Percentiles rank a stretch among this genome's conserved stretches.
These are phyloP conservation scores for Yamadazyma insecticola DNA, from an alignment of 805 yeast species.

Conservation along the genomic window DNA sequence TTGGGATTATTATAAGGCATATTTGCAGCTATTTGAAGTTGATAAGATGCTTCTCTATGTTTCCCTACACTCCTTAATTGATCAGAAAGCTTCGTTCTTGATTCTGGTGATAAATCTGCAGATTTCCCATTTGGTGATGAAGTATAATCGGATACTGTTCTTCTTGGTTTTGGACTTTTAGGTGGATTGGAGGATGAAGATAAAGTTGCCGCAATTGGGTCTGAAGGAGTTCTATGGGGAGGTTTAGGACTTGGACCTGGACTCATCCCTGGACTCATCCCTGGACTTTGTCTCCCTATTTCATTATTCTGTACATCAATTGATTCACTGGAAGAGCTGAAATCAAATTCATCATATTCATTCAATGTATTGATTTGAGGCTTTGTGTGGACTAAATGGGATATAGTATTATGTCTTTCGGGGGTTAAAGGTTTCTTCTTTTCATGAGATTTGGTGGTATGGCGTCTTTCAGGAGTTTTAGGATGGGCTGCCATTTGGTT, in stretches of 20 bases:
- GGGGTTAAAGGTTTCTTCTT: too few relatives aligned
- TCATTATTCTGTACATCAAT: too few relatives aligned
- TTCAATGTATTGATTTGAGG: background rate
- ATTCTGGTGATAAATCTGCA: conserved; percentile 22
- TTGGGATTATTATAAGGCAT: conserved; percentile 49
- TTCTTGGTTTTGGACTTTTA: too few relatives aligned
- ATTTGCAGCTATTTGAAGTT: conserved; percentile 59
- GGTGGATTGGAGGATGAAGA: too few relatives aligned
- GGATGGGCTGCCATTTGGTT: background rate
- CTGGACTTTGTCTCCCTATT: too few relatives aligned
- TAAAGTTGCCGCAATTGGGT: conserved; percentile 6
- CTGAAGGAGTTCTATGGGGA: conserved; percentile 11
- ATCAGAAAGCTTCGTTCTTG: conserved; percentile 41
- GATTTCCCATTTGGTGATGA: conserved; percentile 7
- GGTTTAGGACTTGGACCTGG: conserved; percentile 1
- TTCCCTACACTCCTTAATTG: conserved; percentile 54
- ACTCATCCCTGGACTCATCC: too few relatives aligned
- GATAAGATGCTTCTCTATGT: conserved; percentile 64
- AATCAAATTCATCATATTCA: conserved; percentile 14
- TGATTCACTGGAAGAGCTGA: conserved; percentile 13
- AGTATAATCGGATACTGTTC: conserved; percentile 9
- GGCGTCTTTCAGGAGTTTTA: background rate
- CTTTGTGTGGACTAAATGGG: background rate
- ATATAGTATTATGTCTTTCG: background rate
- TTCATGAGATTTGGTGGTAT: background rate